phyloP scores from a whole-genome alignment of 306 rosid genomes.

The Morella rubra region DNA sequence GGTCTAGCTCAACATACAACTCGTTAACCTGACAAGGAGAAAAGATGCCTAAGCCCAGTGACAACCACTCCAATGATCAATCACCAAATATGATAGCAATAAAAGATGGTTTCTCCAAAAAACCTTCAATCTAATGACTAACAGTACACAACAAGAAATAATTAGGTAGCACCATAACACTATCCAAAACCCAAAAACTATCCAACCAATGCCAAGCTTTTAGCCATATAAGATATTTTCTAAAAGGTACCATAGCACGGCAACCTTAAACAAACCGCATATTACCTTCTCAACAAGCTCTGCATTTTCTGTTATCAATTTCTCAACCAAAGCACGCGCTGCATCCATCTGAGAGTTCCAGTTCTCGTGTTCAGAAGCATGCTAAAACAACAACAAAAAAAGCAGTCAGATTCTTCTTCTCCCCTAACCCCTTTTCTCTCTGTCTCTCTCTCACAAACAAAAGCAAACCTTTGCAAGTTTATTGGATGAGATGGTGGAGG shows the following conservation, averaged over 20 bases:
- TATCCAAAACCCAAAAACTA: not conserved
- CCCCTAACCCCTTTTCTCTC: not conserved
- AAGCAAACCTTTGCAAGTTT: slow-evolving; percentile 60
- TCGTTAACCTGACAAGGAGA: slow-evolving; percentile 49
- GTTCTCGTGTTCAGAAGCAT: slow-evolving; percentile 44
- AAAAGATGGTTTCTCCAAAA: not conserved
- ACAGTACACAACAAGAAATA: not conserved
- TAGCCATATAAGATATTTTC: not conserved
- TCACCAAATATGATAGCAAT: not conserved
- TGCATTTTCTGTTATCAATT: slow-evolving; percentile 69
- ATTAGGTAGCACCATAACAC: not conserved
- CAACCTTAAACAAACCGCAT: not conserved
- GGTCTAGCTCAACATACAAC: slow-evolving; percentile 55
- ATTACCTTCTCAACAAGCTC: slow-evolving; percentile 92
- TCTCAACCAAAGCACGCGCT: slow-evolving; percentile 61
- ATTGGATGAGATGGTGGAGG: slow-evolving; percentile 42
- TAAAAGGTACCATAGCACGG: not conserved
- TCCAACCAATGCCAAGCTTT: not conserved
- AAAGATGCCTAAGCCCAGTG: not conserved
- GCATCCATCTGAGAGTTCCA: slow-evolving; percentile 74
- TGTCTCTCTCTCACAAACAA: not conserved
- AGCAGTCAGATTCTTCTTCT: slow-evolving; percentile 18
- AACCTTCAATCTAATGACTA: not conserved
- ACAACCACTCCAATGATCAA: not conserved
- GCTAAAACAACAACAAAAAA: slow-evolving; percentile 17